Base-by-base conservation (phyloP, 2,329 filamentous ascomycete species). In the Juglanconis oblonga region DNA sequence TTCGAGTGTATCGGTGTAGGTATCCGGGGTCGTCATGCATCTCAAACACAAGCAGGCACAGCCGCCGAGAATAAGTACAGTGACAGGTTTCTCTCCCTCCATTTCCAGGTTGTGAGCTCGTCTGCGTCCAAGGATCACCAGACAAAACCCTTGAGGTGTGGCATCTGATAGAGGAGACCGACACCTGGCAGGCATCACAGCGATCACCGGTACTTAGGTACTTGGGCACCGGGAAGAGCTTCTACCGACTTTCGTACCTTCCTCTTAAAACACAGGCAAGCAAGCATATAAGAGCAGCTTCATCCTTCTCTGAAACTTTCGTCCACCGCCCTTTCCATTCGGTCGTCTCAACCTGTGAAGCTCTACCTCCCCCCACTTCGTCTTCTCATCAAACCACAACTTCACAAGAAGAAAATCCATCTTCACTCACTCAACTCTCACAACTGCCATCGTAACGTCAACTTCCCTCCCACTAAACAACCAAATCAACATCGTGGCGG, bases 231-330 rank as follows among this genome's bases (percentile, higher is more conserved):
- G 7, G 5, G 11, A 10, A 11, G 3, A 10, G 31, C 32, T 51
- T 8, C 5, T 36, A 36, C 31, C 48, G 8, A 45, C 11, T 45
- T 14, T 13, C 32, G 51, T 56, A 24, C 33, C 52, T 36, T 35
- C 29, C 52, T 29, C 32, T n/a, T 44, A 14, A 45, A 13, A 17
- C 17, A 38, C 24, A 38, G 8, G 13, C 56, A 40, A 38, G 47
- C 52, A 24, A 29, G 10, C 36, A 61, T 61, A 61, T 63, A 63
- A 61, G 45, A 52, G 38, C 29, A 44, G 24, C 45, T 33, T 29
- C 35, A 58, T 49, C 49, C 47, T 51, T 55, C 45, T 29, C 14
- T 24, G 13, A 36, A 45, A n/a, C 33, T 2, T 17, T 7, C 29
- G 11, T 47, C 9, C 40, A 32, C 2, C 11, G 11, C 29, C 52